phyloP scores from a whole-genome alignment of 2,329 filamentous ascomycete species.

The Metarhizium guizhouense region DNA sequence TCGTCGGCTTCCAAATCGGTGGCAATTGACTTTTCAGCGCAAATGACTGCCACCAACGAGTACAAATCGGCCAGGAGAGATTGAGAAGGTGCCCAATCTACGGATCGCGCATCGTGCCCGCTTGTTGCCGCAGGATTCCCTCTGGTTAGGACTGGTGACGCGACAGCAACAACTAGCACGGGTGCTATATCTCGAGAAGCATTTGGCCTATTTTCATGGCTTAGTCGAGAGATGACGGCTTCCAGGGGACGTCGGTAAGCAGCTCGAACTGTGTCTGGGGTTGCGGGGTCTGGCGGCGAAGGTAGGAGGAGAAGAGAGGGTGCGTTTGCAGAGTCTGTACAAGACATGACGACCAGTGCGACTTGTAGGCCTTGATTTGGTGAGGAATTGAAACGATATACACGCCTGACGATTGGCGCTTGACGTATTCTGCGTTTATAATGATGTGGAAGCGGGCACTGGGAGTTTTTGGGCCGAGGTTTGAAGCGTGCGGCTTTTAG shows the following conservation, averaged over 20 bases:
- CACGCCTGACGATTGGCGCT: too few species aligned
- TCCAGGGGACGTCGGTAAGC: slow-evolving; percentile 53
- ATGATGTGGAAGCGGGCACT: too few species aligned
- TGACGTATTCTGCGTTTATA: too few species aligned
- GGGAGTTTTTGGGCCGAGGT: too few species aligned
- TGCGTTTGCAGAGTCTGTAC: background rate
- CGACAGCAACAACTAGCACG: slow-evolving; percentile 47
- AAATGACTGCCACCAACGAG: slow-evolving; percentile 65
- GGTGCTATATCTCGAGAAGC: slow-evolving; percentile 22
- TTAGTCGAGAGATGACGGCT: slow-evolving; percentile 41
- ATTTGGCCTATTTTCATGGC: slow-evolving; percentile 17
- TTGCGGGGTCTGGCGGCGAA: slow-evolving; percentile 48
- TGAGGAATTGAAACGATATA: too few species aligned
- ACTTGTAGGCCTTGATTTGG: too few species aligned
- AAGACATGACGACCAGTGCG: background rate
- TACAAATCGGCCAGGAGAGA: slow-evolving; percentile 70
- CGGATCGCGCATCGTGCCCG: slow-evolving; percentile 27
- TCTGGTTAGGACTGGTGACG: slow-evolving; percentile 51
- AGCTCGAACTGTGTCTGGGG: slow-evolving; percentile 40
- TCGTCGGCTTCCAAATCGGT: slow-evolving; percentile 47
- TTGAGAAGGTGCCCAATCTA: slow-evolving; percentile 60
- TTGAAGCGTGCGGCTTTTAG: too few species aligned
- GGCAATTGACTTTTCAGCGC: slow-evolving; percentile 50
- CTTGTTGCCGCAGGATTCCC: slow-evolving; percentile 20
- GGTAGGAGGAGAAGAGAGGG: slow-evolving; percentile 53